Evolutionary conservation across 2,329 filamentous ascomycete genomes (phyloP).

Genomic region (Dryadomyces quercivorus): DNA sequence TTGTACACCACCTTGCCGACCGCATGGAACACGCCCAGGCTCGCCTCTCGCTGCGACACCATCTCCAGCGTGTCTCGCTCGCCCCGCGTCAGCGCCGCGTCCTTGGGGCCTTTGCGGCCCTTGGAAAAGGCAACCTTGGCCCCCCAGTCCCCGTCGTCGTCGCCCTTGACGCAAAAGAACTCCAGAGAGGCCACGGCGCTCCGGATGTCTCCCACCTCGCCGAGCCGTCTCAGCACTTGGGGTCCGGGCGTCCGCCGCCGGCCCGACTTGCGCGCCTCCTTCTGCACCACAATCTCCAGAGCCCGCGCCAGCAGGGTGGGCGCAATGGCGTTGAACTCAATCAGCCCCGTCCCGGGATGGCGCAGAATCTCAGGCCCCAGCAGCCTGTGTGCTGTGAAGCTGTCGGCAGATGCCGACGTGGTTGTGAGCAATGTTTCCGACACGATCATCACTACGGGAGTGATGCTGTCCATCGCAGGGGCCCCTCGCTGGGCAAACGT

Average conservation of each 20-base stretch:
- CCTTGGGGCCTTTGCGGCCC: slow-evolving; percentile 47
- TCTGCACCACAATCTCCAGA: slow-evolving; percentile 67
- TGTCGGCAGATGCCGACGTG: slow-evolving; percentile 73
- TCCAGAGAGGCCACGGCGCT: slow-evolving; percentile 88
- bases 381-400: slow-evolving; percentile 82
- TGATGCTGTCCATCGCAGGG: slow-evolving; percentile 30
- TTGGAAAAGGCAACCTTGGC: slow-evolving; percentile 62
- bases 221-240: slow-evolving; percentile 63
- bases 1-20: slow-evolving; percentile 96
- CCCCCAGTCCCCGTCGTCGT: slow-evolving; percentile 62
- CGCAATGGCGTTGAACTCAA: slow-evolving; percentile 91
- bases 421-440: slow-evolving; percentile 85
- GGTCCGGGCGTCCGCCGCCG: slow-evolving; percentile 66
- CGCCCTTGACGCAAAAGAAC: slow-evolving; percentile 78
- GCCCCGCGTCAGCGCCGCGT: slow-evolving; percentile 53
- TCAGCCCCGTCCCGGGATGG: slow-evolving; percentile 64
- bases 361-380: slow-evolving; percentile 76
- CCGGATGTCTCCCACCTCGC: slow-evolving; percentile 81
- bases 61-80: slow-evolving; percentile 71
- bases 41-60: slow-evolving; percentile 78
- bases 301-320: slow-evolving; percentile 77
- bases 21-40: slow-evolving; percentile 88
- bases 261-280: slow-evolving; percentile 71
- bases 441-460: slow-evolving; percentile 77
- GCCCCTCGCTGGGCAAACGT: slow-evolving; percentile 24